phyloP scores from a whole-genome alignment of 768 basidiomycete genomes.

The Panus rudis region DNA sequence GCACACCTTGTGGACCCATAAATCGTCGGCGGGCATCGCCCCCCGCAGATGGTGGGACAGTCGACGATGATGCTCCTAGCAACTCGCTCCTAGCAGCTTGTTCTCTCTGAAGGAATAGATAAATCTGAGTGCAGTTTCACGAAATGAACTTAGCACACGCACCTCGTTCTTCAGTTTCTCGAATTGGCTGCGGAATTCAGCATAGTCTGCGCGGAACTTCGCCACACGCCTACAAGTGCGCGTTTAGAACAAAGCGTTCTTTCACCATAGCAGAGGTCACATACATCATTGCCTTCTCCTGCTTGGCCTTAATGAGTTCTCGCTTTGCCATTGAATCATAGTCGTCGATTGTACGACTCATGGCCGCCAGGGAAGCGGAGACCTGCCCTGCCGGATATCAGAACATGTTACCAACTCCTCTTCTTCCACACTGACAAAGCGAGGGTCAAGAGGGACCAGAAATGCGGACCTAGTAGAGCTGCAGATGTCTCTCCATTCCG shows the following conservation, averaged over 20 bases:
- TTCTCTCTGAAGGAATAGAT: constrained; percentile 41
- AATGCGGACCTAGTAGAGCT: constrained; percentile 69
- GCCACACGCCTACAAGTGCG: constrained; percentile 67
- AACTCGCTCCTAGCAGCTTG: constrained; percentile 59
- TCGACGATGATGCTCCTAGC: constrained; percentile 38
- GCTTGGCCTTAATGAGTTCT: constrained; percentile 93
- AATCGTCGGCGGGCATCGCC: constrained; percentile 67
- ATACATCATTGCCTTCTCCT: constrained; percentile 92
- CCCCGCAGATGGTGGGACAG: constrained; percentile 31
- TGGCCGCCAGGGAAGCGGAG: constrained; percentile 91
- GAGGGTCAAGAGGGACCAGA: constrained; percentile 9
- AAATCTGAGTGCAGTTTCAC: background rate
- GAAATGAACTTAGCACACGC: constrained; percentile 17
- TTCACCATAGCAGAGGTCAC: constrained; percentile 16
- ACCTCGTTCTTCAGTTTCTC: constrained; percentile 67
- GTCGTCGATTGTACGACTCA: constrained; percentile 93
- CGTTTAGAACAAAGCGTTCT: constrained; percentile 3
- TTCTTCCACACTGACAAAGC: background rate
- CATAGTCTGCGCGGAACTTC: constrained; percentile 84
- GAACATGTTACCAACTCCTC: constrained; percentile 5
- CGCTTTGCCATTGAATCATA: constrained; percentile 95
- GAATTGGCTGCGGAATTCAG: constrained; percentile 76
- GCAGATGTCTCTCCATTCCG: constrained; percentile 75
- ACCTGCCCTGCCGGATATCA: constrained; percentile 73
- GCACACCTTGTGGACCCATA: constrained; percentile 24